Conservation (phyloP, 768 basidiomycete genomes). For the Boletus reticulatus region DNA sequence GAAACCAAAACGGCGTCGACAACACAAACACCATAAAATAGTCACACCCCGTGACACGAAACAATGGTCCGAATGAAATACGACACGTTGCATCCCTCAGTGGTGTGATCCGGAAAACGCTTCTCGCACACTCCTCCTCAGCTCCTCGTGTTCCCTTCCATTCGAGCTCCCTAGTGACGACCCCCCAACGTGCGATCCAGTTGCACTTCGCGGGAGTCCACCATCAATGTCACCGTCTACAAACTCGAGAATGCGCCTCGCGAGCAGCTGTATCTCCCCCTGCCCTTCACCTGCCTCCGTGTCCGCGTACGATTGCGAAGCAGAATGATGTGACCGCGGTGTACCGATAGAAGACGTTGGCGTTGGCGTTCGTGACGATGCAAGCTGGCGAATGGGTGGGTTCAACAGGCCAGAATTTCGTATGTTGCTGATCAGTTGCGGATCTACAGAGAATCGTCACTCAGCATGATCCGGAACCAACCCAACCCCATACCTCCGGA, state of each 20-base stretch:
- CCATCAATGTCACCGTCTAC: constrained; percentile 73
- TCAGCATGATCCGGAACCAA: not conserved
- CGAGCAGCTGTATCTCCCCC: constrained; percentile 86
- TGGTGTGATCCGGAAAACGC: constrained; percentile 67
- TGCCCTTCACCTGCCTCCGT: constrained; percentile 87
- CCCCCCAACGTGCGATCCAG: constrained; percentile 66
- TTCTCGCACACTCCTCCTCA: constrained; percentile 78
- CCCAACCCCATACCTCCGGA: constrained; percentile 65
- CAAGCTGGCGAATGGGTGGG: constrained; percentile 83
- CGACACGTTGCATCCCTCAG: constrained; percentile 8
- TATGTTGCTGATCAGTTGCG: constrained; percentile 87
- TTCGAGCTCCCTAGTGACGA: constrained; percentile 63
- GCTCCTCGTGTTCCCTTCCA: constrained; percentile 70
- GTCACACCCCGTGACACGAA: too few relatives aligned
- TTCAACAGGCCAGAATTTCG: constrained; percentile 78
- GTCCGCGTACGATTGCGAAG: constrained; percentile 71
- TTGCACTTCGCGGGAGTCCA: constrained; percentile 55
- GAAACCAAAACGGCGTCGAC: not conserved
- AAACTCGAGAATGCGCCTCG: constrained; percentile 82
- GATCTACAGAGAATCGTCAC: constrained; percentile 48
- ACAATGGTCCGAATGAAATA: too few relatives aligned
- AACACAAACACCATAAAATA: constrained; percentile 7
- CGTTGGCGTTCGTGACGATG: constrained; percentile 66
- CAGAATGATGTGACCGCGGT: constrained; percentile 67
- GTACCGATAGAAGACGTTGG: constrained; percentile 74